A percentile compares a stretch with the other conserved stretches of the same genome.
phyloP scores from a whole-genome alignment of 441 rosid species.

The Pelargonium australe region DNA sequence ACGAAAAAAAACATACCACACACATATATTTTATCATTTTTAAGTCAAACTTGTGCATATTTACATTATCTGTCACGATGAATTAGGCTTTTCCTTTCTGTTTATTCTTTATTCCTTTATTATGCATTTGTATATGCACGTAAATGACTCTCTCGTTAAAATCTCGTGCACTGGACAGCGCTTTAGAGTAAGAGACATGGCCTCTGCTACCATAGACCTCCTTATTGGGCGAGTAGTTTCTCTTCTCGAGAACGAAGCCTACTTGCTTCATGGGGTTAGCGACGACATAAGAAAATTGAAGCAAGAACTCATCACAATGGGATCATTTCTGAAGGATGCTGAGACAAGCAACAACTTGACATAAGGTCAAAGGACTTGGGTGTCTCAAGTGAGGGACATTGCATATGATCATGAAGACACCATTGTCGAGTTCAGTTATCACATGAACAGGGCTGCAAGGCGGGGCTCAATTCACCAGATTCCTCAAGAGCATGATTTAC shows the following conservation, averaged over 20 bases:
- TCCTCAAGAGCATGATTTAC: not conserved
- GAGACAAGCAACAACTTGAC: slow-evolving; percentile 11
- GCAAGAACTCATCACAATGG: slow-evolving; percentile 28
- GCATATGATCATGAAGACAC: slow-evolving; percentile 34
- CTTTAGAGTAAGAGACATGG: too few relatives aligned
- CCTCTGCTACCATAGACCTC: too few relatives aligned
- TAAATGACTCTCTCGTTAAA: too few relatives aligned
- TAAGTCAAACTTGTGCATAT: too few relatives aligned
- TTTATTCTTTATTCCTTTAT: too few relatives aligned
- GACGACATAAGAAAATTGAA: slow-evolving; percentile 29
- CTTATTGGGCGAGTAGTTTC: too few relatives aligned
- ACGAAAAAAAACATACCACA: too few relatives aligned
- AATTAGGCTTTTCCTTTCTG: too few relatives aligned
- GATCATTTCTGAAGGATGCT: slow-evolving; percentile 30
- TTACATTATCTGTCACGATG: too few relatives aligned
- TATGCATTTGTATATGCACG: too few relatives aligned
- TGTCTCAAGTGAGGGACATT: slow-evolving; percentile 23
- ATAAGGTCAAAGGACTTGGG: slow-evolving; percentile 27
- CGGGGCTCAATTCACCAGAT: not conserved
- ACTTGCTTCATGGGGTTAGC: slow-evolving; percentile 18
- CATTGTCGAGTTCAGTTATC: slow-evolving; percentile 28
- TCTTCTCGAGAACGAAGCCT: slow-evolving; percentile 26
- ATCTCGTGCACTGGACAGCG: too few relatives aligned
- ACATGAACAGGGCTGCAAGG: not conserved
- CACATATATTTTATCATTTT: too few relatives aligned